Evolutionary conservation across 1,139 yeast genomes (phyloP).

Genomic region (Candida sanyaensis): DNA sequence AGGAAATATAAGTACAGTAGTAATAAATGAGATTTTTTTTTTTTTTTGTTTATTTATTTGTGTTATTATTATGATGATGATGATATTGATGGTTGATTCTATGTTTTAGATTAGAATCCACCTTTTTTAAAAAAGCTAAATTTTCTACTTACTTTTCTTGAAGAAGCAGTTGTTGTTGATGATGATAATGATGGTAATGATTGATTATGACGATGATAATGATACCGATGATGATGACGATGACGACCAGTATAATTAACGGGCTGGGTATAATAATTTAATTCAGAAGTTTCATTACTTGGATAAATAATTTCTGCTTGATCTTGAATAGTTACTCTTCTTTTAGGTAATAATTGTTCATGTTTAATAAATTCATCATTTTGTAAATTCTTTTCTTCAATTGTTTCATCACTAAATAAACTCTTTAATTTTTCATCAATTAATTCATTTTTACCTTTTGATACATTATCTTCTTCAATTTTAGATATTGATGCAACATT

Average conservation of each 20-base stretch:
- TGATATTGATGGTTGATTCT: not conserved
- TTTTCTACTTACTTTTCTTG: constrained; percentile 6
- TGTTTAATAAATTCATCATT: not conserved
- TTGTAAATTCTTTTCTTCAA: constrained; percentile 4
- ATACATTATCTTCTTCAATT: not conserved
- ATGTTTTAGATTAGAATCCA: not conserved
- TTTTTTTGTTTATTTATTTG: too few species aligned
- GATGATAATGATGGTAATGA: constrained; percentile 1
- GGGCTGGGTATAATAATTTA: not conserved
- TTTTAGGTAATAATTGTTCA: constrained; percentile 3
- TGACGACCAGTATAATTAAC: too few species aligned
- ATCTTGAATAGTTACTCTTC: constrained; percentile 13
- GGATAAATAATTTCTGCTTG: constrained; percentile 10
- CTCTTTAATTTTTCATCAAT: constrained; percentile 5
- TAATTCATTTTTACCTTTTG: not conserved
- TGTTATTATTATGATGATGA: too few species aligned
- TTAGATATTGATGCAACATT: too few species aligned
- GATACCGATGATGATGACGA: not conserved
- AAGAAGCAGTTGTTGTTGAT: not conserved
- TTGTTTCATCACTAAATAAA: constrained; percentile 5
- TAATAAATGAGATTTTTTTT: not conserved
- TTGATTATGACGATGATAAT: not conserved
- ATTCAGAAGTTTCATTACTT: not conserved
- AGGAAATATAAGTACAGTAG: too few species aligned
- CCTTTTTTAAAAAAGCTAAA: constrained; percentile 11